Evolutionary conservation across 148 eudicot genomes (phyloP), one percentile per base, ranked within the genome.

Genomic region (Camellia japonica): DNA sequence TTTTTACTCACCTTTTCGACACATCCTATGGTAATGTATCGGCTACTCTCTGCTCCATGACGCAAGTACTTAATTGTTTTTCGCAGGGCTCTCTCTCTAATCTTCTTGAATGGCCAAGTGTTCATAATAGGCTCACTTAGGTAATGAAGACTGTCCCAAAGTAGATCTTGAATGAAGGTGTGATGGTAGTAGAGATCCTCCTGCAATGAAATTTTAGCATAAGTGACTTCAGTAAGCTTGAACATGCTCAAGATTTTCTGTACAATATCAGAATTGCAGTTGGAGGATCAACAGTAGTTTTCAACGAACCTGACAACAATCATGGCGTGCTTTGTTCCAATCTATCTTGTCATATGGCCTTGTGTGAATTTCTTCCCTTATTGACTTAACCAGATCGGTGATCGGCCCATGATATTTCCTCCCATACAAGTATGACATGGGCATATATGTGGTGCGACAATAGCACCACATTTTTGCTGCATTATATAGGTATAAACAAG

Each of bases 21-120:
- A 55, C 84, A 75, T 56, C 88, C 88, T 7, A 71, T 81, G 56
- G 88, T 86, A 19, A 86, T 86, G 75, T 83, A 86, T 86, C 84
- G 56, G 66, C 77, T 70, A 64, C 65, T 75, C 13, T 83, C 82
- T 18, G 82, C 86, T 60, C 75, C 80, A 42, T 83, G 81, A 3
- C 84, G 88, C 84, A 86, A 63, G 71, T 82, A 60, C 54, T 83
- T 78, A 19, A 86, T 73, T 41, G 82, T 73, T 58, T 71, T 81
- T 12, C 72, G 43, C 14, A 83, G 58, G 20, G 83, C 88, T 80
- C 71, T 83, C 46, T 86, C 81, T 75, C 88, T 83, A 6, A 86
- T 44, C 63, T 86, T 86, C 56, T 49, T 74, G 73, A 80, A 74
- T 0, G 88, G 86, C 88, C 86, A 86, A 7, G 20, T 15, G 14